Base-by-base conservation (phyloP, 139 green algal genomes). In the Picochlorum sp. region DNA sequence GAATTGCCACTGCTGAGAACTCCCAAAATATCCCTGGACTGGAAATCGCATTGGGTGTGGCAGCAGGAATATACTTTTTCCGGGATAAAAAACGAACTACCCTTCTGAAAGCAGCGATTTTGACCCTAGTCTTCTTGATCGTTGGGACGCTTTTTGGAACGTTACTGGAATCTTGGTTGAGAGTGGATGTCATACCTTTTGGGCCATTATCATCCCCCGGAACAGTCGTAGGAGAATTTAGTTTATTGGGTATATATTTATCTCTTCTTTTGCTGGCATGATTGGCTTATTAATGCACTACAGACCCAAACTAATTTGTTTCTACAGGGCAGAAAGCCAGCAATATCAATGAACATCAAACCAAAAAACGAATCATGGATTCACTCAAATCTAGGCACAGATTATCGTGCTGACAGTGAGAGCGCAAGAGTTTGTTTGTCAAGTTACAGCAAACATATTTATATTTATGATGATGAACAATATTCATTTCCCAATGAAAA, bases 171-270 rank as follows among this genome's bases (percentile, higher is more conserved):
- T 66, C 47, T 12, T 95, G 83, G 83, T 64, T 95, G 37, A 62
- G 79, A 2, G 87, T 95, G 10, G 87, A 95, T 57, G 84, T 95
- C 31, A 75, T 95, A 7, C 87, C 87, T 0, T 59, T 94, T 7
- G 65, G 74, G 64, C 77, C 85, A 44, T 80, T 92, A 30, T 29
- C 53, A 9, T 86, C 80, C 2, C 84, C 85, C 6, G 85, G 81
- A 8, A 77, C 80, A 5, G 58, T 93, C 31, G 78, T 89, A 1
- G 65, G 76, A 3, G 78, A 84, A 33, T 88, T 86, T 47, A 36
- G 47, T 24, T 32, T 74, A 0, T 29, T 47, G 1, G 67, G 43
- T 3, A 24, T 74, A 5, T 57, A 33, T 24, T 37, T 52, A 5
- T 50, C 50, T 13, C 22, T 16, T 14, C 32, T 64, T 7, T 63